Conservation (phyloP, 495 filamentous ascomycete genomes). For the Penicillium cinerascens region DNA sequence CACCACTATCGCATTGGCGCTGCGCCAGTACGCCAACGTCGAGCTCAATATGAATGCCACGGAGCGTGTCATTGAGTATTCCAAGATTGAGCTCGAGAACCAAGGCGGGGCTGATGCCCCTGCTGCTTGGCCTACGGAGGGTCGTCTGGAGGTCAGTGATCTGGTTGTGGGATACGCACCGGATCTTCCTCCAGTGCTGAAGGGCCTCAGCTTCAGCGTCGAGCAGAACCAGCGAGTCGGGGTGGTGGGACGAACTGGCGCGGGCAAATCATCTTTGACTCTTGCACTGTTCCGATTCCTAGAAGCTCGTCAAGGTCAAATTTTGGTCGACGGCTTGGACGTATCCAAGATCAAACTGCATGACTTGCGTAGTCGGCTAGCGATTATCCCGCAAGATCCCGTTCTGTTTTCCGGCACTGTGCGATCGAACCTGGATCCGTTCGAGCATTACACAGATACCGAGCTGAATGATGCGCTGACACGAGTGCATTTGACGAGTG, state of each 20-base stretch:
- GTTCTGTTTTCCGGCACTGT: conserved; percentile 86
- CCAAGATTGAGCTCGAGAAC: conserved; percentile 64
- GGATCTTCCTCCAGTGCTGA: conserved; percentile 71
- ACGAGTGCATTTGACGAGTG: conserved; percentile 71
- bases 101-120: conserved; percentile 57
- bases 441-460: conserved; percentile 65
- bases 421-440: conserved; percentile 78
- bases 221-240: conserved; percentile 73
- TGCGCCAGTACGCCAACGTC: conserved; percentile 50
- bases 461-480: conserved; percentile 72
- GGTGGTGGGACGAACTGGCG: conserved; percentile 81
- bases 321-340: conserved; percentile 73
- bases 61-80: conserved; percentile 80
- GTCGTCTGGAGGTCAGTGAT: conserved; percentile 67
- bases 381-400: conserved; percentile 85
- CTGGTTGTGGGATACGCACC: conserved; percentile 73
- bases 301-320: conserved; percentile 65
- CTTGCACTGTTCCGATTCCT: conserved; percentile 82
- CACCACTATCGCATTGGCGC: conserved; percentile 40
- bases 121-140: conserved; percentile 77
- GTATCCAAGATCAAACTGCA: conserved; percentile 72
- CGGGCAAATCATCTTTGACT: conserved; percentile 81
- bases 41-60: conserved; percentile 84
- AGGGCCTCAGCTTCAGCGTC: conserved; percentile 67
- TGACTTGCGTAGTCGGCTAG: conserved; percentile 67